Base-by-base conservation (phyloP, 1,139 yeast genomes). In the Nakaseomyces sp. region DNA sequence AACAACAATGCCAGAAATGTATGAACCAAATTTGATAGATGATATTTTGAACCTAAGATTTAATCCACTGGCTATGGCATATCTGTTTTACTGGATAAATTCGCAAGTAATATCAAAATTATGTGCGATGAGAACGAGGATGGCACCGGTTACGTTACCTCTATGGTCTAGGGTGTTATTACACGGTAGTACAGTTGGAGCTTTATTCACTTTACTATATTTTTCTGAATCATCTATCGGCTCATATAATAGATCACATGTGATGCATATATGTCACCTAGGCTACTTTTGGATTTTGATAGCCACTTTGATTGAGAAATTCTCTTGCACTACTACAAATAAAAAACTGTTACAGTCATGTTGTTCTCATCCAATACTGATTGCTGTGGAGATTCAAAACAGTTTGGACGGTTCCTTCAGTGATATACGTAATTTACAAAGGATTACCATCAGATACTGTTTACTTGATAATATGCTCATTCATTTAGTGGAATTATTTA, bases 61-160 rank as follows among this genome's bases (percentile, higher is more conserved):
- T 7, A 32, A 32, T 19, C 36, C 36, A 18, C n/a, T 32, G 22
- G 36, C 18, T 3, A 22, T 35, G 28, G 28, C 38, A 12, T 35
- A 35, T 15, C 8, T 35, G 6, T n/a, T 35, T n/a, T 35, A 20
- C 28, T 22, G 38, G 38, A 22, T 35, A n/a, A 35, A 20, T 20
- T n/a, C 12, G 8, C 26, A 35, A 13, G 28, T 35, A 5, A 20
- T 35, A 13, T 20, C 28, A n/a, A 35, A 22, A 22, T 13, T 35
- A 20, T 35, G 38, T 35, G 26, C 38, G 5, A 35, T 35, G 38
- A 20, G 38, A 18, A 35, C 38, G 7, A 28, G 38, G 8, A 35
- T 35, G 38, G 28, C 38, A 1, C 28, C 38, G 8, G 28, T 35
- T 10, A 35, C 26, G 2, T 19, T 35, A n/a, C 38, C 38, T 20